phyloP scores from a whole-genome alignment of 2,329 filamentous ascomycete species.

The Exophiala bonariae region DNA sequence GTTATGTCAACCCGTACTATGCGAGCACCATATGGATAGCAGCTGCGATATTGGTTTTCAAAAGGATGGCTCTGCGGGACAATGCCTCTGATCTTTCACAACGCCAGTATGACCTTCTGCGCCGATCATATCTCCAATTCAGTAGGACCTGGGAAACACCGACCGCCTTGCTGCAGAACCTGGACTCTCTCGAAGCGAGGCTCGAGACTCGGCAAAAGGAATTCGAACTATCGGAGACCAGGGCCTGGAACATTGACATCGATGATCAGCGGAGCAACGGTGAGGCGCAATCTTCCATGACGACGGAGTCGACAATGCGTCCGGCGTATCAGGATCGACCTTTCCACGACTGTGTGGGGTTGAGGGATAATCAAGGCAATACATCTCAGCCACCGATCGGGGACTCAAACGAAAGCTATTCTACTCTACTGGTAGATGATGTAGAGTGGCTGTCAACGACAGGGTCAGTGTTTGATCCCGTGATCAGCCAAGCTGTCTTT shows the following conservation, averaged over 20 bases:
- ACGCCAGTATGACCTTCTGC: slow-evolving; percentile 22
- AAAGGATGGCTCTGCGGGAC: slow-evolving; percentile 3
- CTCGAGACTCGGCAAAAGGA: slow-evolving; percentile 5
- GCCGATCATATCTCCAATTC: slow-evolving; percentile 30
- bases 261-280: not conserved
- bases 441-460: not conserved
- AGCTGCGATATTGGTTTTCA: slow-evolving; percentile 31
- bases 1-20: slow-evolving; percentile 35
- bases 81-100: slow-evolving; percentile 14
- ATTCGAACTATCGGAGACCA: not conserved
- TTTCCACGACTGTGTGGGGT: not conserved
- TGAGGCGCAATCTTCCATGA: not conserved
- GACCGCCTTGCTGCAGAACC: slow-evolving; percentile 31
- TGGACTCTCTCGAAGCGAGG: slow-evolving; percentile 29
- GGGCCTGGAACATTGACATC: not conserved
- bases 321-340: not conserved
- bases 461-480: not conserved
- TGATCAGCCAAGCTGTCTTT: not conserved
- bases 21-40: slow-evolving; percentile 36
- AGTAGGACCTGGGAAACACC: slow-evolving; percentile 31
- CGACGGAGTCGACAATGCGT: not conserved
- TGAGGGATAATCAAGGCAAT: not conserved
- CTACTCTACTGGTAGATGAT: not conserved
- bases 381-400: slow-evolving; percentile 1
- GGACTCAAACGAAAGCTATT: not conserved